A percentile compares a stretch with the other conserved stretches of the same genome.
phyloP scores from a whole-genome alignment of 306 rosid genomes.

The Rosa persica region DNA sequence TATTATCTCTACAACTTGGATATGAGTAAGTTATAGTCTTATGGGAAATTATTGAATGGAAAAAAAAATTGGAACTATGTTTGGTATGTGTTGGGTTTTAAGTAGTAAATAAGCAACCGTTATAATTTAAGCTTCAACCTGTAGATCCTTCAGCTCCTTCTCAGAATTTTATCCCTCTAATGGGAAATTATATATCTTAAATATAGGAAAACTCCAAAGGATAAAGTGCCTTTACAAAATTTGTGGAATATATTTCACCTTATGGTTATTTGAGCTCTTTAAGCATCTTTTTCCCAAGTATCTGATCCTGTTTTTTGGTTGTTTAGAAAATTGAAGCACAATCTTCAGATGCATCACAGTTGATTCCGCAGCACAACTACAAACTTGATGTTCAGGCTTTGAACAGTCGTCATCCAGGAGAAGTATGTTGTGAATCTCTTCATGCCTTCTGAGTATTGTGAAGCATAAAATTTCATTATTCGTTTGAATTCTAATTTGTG shows the following conservation, averaged over 20 bases:
- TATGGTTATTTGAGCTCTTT: background rate
- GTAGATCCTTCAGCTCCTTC: background rate
- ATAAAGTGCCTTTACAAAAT: background rate
- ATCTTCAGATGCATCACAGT: conserved; percentile 78
- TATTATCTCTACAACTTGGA: background rate
- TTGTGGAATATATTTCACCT: background rate
- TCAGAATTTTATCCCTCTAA: background rate
- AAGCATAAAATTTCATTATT: background rate
- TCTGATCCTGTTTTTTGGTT: conserved; percentile 32
- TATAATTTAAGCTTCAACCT: background rate
- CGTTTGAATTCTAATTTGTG: too few relatives aligned
- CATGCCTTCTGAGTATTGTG: background rate
- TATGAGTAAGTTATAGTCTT: background rate
- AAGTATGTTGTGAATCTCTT: conserved; percentile 49
- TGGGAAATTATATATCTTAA: background rate
- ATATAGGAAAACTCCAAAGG: background rate
- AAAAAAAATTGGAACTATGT: background rate
- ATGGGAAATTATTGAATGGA: background rate
- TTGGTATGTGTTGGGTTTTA: background rate
- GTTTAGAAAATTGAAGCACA: conserved; percentile 78
- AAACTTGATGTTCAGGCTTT: conserved; percentile 93
- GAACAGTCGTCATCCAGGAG: conserved; percentile 89
- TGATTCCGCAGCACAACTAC: conserved; percentile 95
- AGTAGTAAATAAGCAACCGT: background rate
- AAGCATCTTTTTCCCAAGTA: conserved; percentile 19